Evolutionary conservation across 2,329 filamentous ascomycete species (phyloP), one percentile per base, ranked within the genome.

Genomic region (Nannizziopsis arthrosporioides): DNA sequence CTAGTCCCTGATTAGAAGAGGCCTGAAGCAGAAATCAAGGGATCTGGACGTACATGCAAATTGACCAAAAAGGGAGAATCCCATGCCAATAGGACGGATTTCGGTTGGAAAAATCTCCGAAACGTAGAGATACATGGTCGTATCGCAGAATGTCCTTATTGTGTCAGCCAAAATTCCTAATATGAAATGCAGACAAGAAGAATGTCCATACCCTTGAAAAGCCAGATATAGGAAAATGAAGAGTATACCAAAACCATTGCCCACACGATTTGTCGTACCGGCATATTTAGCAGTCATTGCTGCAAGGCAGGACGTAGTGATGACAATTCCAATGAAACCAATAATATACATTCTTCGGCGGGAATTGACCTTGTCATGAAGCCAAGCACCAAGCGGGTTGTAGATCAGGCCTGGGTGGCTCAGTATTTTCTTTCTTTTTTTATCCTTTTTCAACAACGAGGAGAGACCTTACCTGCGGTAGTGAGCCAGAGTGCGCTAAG

Each of bases 81-180:
- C 72, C 63, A 74, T 73, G 7, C 72, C 73, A 30, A 73, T 75
- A 0, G 72, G 66, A 1, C 73, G 65, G 22, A 75, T 72, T 45
- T 74, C 69, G 0, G 70, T 74, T 0, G 70, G 70, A 56, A 69
- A 71, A 14, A 72, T 72, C 56, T 72, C 69, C 2, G 63, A 62
- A 27, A 69, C 62, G 47, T 71, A 71, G 17, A 71, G 59, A 49
- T 71, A 73, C 57, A 71, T 69, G 12, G 65, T 71, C 1, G 70
- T 70, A 50, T 73, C 70, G 36, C 71, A 63, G 54, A 63, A 71
- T 31, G 65, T 70, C 7, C 67, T 70, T 19, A 17, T 10, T 7
- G 22, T 30, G 31, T 59, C n/a, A 58, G 53, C 31, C 30, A 11
- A 38, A 15, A 22, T 30, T 12, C 10, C 41, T 2, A 2, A n/a